Conservation (phyloP, 2,329 filamentous ascomycete genomes). For the Scolecobasidium constrictum region DNA sequence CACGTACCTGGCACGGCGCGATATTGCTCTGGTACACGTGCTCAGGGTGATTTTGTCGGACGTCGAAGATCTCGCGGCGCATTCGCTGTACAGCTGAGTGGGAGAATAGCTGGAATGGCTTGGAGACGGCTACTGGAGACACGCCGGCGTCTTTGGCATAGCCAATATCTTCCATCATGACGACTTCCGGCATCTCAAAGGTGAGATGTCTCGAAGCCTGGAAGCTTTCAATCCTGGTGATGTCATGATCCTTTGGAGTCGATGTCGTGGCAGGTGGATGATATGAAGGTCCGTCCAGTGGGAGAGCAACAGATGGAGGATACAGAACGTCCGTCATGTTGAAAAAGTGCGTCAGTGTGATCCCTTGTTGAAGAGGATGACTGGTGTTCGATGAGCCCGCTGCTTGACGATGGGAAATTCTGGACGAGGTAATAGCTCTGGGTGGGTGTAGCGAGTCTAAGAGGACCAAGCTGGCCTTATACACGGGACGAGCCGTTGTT, state of each 20-base stretch:
- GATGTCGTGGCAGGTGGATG: too few relatives aligned
- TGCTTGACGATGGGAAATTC: too few relatives aligned
- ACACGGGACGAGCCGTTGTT: too few relatives aligned
- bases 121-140: conserved; percentile 52
- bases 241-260: too few relatives aligned
- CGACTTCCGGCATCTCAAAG: conserved; percentile 38
- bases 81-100: conserved; percentile 50
- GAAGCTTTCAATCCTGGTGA: conserved; percentile 29
- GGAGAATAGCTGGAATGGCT: conserved; percentile 54
- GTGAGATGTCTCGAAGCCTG: conserved; percentile 44
- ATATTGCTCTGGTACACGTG: conserved; percentile 51
- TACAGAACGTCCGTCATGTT: too few relatives aligned
- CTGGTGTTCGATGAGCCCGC: too few relatives aligned
- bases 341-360: too few relatives aligned
- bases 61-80: conserved; percentile 48
- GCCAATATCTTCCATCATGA: conserved; percentile 53
- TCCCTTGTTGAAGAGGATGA: too few relatives aligned
- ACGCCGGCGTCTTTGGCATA: conserved; percentile 44
- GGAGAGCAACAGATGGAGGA: neutral
- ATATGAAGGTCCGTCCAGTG: neutral
- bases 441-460: too few relatives aligned
- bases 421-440: too few relatives aligned
- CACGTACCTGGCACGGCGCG: conserved; percentile 43
- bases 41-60: conserved; percentile 23
- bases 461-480: too few relatives aligned